Base-by-base conservation (phyloP, 345 rosid species). In the Angophora floribunda region DNA sequence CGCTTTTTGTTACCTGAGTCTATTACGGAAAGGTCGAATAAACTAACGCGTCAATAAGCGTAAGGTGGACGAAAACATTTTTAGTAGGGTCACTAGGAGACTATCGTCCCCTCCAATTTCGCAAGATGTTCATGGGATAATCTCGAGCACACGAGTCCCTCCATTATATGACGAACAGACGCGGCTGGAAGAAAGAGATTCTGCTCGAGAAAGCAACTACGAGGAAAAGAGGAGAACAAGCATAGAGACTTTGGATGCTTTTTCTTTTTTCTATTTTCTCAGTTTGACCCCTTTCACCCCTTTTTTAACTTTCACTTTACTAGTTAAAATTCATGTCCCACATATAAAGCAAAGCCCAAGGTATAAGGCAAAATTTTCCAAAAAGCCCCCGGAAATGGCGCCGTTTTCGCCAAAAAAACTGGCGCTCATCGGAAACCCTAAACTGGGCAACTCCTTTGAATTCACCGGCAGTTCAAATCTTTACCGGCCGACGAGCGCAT, bases 91-190 rank as follows among this genome's bases (percentile, higher is more conserved):
- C 67, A 61, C 67, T 61, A 61, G 24, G 28, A 28, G 67, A 12
- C 67, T 63, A 30, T n/a, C 75, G 13, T n/a, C 75, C 41, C 75
- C 75, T 6, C 32, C 75, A 63, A 63, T 63, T n/a, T 63, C 75
- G 41, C 75, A 13, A 6, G 15, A 13, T 63, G 75, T n/a, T n/a
- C 75, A 13, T 9, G 75, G 41, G 32, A 63, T 52, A n/a, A 4
- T 63, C 30, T 14, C 70, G 9, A 0, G n/a, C 0, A 0, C 75
- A n/a, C 75, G 41, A n/a, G n/a, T 32, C n/a, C 41, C 21, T n/a
- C 75, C 75, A n/a, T 63, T n/a, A n/a, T 2, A 14, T 3, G 75
- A 63, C 41, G 53, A 52, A 14, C 41, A 14, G 75, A n/a, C 32
- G 14, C 4, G 41, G 75, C n/a, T 6, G 36, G 15, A 63, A 32